Base-by-base conservation (phyloP, 352 stramenopile species). In the Phytophthora meadii region DNA sequence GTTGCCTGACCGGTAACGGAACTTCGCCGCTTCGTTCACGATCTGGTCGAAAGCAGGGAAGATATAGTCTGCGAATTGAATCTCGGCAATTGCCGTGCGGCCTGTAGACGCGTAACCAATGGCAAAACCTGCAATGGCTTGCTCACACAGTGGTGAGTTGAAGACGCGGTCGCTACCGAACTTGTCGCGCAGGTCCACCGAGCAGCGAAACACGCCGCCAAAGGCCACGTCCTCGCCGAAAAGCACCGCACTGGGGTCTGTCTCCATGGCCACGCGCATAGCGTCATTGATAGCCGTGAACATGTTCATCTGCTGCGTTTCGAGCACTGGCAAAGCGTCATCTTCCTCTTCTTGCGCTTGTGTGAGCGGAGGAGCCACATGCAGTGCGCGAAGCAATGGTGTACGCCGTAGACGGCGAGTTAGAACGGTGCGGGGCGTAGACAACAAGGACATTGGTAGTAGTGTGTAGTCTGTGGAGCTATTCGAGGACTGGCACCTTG, bases 191-290 rank as follows among this genome's bases (percentile, higher is more conserved):
- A 99, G 83, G 32, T 91, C 91, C 61, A 98, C 83, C 14, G 93
- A 98, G 81, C 97, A 99, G 34, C 97, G 94, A 80, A 99, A 99
- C 30, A 99, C 97, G 47, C 97, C 97, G 46, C 97, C 97, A 74
- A 99, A 99, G 4, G 92, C 97, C 53, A 99, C 97, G 70, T 99
- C 97, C 80, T 99, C 96, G 8, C 97, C 97, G 87, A 99, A 99
- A 22, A 99, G 66, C 59, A 98, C 90, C 1, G 94, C 86, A 1
- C 70, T 89, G 3, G 82, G 81, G 69, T 99, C 95, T 1, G 93
- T 98, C 32, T 87, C 72, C 67, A 98, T 72, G 5, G 92, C 92
- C 24, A 93, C 82, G 48, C 88, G 82, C 89, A 98, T 93, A 58
- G 87, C 93, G 63, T 97, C 87, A 69, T 97, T 98, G 72, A 98